A percentile compares a stretch with the other conserved stretches of the same genome.
Conservation (phyloP, 495 filamentous ascomycete species). For the Cetradonia linearis region DNA sequence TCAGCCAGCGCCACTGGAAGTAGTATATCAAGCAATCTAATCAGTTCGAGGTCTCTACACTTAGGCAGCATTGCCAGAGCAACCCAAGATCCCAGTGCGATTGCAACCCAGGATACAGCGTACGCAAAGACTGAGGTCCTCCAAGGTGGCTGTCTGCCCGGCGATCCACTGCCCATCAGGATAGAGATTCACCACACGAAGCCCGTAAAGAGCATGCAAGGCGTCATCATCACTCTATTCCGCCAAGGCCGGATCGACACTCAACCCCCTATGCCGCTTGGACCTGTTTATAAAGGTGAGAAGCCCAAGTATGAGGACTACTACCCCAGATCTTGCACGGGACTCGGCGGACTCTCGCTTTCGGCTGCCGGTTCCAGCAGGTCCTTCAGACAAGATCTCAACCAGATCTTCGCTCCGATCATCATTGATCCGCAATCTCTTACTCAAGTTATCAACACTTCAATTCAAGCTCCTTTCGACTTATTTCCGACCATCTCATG, state of each 20-base stretch:
- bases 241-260: constrained; percentile 87
- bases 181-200: constrained; percentile 79
- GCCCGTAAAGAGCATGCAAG: constrained; percentile 76
- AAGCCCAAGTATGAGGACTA: constrained; percentile 68
- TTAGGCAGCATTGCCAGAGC: constrained; percentile 25
- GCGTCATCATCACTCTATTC: constrained; percentile 87
- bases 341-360: constrained; percentile 70
- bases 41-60: constrained; percentile 23
- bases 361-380: constrained; percentile 72
- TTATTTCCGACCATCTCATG: constrained; percentile 83
- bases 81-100: constrained; percentile 19
- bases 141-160: constrained; percentile 75
- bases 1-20: constrained; percentile 51
- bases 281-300: constrained; percentile 48
- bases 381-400: constrained; percentile 85
- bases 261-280: constrained; percentile 58
- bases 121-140: constrained; percentile 76
- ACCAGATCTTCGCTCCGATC: constrained; percentile 75
- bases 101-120: constrained; percentile 43
- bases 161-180: constrained; percentile 70
- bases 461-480: constrained; percentile 78
- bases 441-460: constrained; percentile 63
- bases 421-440: constrained; percentile 75
- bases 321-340: constrained; percentile 62
- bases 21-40: constrained; percentile 45